A percentile compares a stretch with the other conserved stretches of the same genome.
These are phyloP conservation scores for Ophiostoma tasmaniense DNA, from an alignment of 2,329 filamentous ascomycete genomes.

Conservation along the genomic window DNA sequence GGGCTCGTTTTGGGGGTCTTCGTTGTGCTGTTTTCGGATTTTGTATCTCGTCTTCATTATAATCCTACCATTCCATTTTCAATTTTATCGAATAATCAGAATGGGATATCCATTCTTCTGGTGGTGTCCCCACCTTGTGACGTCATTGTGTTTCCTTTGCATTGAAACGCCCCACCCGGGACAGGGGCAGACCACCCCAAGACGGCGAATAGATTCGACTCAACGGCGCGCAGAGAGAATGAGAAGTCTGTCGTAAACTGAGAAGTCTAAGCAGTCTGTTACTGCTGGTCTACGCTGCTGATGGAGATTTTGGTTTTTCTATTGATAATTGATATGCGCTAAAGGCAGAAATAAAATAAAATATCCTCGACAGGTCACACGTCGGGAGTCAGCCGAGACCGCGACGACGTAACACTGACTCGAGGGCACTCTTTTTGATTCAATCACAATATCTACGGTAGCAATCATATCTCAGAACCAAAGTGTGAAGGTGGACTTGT, in stretches of 20 bases:
- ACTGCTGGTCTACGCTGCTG: no score
- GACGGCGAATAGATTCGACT: background rate
- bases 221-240: background rate
- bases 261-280: background rate
- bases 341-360: background rate
- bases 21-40: background rate
- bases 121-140: background rate
- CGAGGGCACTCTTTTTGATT: background rate
- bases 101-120: background rate
- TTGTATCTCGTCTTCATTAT: background rate
- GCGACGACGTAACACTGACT: background rate
- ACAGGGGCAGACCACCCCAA: background rate
- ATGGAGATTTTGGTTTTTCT: background rate
- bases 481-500: background rate
- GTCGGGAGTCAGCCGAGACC: background rate
- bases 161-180: background rate
- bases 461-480: no score
- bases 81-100: background rate
- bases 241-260: background rate
- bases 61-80: background rate
- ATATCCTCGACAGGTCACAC: background rate
- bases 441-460: no score
- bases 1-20: background rate
- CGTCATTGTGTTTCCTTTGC: background rate
- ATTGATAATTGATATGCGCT: background rate